Conservation (phyloP, 1,284 basidiomycete genomes). For the Agroathelia rolfsii region DNA sequence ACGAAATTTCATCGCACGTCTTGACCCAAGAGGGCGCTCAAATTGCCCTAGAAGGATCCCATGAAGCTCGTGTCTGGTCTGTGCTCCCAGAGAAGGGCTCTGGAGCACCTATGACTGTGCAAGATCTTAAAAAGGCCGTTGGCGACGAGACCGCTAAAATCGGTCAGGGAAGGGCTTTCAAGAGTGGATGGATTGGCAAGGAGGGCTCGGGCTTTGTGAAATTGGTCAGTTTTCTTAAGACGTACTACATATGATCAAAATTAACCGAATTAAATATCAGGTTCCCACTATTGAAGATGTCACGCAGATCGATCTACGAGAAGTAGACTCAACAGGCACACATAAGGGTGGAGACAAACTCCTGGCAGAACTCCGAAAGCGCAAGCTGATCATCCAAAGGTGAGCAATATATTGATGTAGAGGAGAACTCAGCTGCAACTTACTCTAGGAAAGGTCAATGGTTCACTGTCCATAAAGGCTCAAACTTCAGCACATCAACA, state of each 20-base stretch:
- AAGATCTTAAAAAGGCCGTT: constrained; percentile 62
- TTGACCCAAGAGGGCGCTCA: constrained; percentile 77
- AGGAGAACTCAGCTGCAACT: constrained; percentile 7
- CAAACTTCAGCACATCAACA: constrained; percentile 86
- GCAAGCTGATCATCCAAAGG: constrained; percentile 78
- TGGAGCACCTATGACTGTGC: constrained; percentile 53
- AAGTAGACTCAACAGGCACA: constrained; percentile 67
- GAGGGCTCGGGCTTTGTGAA: constrained; percentile 84
- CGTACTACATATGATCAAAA: neutral
- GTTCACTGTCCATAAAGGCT: constrained; percentile 84
- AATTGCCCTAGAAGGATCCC: constrained; percentile 77
- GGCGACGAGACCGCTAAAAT: constrained; percentile 82
- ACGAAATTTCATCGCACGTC: constrained; percentile 65
- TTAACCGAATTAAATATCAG: constrained; percentile 25
- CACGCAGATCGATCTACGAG: constrained; percentile 68
- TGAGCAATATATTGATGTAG: constrained; percentile 22
- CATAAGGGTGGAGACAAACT: constrained; percentile 68
- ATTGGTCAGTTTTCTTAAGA: constrained; percentile 66
- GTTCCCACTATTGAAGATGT: constrained; percentile 56
- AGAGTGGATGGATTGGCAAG: constrained; percentile 94
- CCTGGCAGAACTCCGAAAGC: constrained; percentile 82
- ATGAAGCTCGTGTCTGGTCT: constrained; percentile 87
- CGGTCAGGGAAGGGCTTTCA: constrained; percentile 94
- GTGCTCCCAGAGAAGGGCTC: constrained; percentile 68
- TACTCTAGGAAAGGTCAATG: constrained; percentile 83